Conservation (phyloP, 805 yeast species). For the Barnettozyma vustinii region DNA sequence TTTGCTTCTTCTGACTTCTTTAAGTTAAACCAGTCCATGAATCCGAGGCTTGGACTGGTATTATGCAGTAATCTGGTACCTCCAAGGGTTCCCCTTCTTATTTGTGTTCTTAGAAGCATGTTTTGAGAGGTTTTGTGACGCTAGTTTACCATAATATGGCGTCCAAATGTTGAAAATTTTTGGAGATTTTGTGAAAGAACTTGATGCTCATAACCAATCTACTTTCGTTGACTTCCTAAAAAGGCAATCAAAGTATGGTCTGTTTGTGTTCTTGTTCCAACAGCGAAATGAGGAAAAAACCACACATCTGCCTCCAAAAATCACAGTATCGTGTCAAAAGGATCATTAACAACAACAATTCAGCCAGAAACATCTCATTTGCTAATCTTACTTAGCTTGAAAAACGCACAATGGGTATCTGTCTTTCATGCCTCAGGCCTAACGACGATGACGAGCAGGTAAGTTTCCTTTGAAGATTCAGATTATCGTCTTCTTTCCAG, state of each 20-base stretch:
- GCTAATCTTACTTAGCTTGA: background rate
- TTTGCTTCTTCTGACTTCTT: conserved; percentile 25
- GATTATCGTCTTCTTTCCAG: background rate
- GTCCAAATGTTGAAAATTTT: background rate
- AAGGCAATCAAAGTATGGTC: conserved; percentile 3
- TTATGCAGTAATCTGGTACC: conserved; percentile 23
- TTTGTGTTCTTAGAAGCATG: conserved; percentile 6
- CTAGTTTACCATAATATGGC: background rate
- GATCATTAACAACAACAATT: background rate
- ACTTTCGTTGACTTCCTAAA: conserved; percentile 13
- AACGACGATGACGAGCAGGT: conserved; percentile 36
- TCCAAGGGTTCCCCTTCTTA: background rate
- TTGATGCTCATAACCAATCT: background rate
- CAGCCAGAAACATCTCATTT: background rate
- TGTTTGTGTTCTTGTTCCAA: background rate
- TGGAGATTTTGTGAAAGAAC: background rate
- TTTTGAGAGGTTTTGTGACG: background rate
- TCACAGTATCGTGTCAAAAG: background rate
- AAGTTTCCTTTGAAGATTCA: conserved; percentile 13
- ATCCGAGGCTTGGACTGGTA: conserved; percentile 23
- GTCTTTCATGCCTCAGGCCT: conserved; percentile 39
- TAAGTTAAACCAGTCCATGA: conserved; percentile 36
- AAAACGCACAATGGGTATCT: conserved; percentile 36
- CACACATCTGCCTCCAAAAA: background rate
- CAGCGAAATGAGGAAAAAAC: too few species aligned